These are phyloP conservation scores for Cutaneotrichosporon cutaneum DNA, from an alignment of 1,284 basidiomycete genomes.

Conservation along the genomic window DNA sequence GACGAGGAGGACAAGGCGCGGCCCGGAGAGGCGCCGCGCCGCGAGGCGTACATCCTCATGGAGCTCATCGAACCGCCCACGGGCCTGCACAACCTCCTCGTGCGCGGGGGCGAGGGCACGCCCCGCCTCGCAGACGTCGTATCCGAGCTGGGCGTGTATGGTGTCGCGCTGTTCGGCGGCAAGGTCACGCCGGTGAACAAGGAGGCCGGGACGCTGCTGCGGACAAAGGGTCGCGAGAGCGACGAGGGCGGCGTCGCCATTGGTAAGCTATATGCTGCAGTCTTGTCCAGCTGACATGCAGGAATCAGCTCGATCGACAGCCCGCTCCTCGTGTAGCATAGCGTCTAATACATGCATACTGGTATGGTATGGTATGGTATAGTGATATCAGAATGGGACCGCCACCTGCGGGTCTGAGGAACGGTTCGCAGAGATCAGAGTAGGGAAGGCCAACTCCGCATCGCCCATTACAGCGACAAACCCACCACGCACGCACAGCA, in stretches of 20 bases:
- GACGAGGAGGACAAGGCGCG: slow-evolving; percentile 50
- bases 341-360: background rate
- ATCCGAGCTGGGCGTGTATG: slow-evolving; percentile 90
- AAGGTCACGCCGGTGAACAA: slow-evolving; percentile 57
- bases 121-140: slow-evolving; percentile 67
- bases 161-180: slow-evolving; percentile 73
- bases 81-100: slow-evolving; percentile 67
- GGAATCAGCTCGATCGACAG: slow-evolving; percentile 50
- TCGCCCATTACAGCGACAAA: too few species aligned
- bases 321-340: slow-evolving; percentile 36
- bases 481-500: too few species aligned
- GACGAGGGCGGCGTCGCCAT: slow-evolving; percentile 94
- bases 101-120: slow-evolving; percentile 57
- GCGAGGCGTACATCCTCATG: slow-evolving; percentile 87
- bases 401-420: too few species aligned
- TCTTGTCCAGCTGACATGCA: slow-evolving; percentile 16
- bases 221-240: slow-evolving; percentile 89
- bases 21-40: slow-evolving; percentile 33
- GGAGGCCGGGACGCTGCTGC: slow-evolving; percentile 77
- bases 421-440: too few species aligned
- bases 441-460: too few species aligned
- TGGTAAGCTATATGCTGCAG: slow-evolving; percentile 63
- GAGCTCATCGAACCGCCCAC: slow-evolving; percentile 77
- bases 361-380: background rate
- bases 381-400: too few species aligned